Conservation (phyloP, 139 green algal species). For the Deuterostichococcus epilithicus region DNA sequence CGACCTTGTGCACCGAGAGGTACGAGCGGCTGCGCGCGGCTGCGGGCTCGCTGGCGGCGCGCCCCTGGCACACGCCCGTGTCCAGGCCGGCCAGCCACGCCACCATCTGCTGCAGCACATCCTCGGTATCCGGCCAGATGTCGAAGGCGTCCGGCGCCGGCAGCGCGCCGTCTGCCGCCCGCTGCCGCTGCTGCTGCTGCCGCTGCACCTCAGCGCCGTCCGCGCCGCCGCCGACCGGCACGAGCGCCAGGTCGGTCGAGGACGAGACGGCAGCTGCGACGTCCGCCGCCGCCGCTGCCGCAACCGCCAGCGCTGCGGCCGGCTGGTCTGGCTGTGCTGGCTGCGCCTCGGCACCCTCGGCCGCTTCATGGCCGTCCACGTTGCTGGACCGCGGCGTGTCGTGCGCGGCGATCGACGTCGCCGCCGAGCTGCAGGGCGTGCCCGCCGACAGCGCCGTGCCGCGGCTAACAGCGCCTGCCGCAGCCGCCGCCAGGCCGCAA, state of each 20-base stretch:
- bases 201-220: not conserved
- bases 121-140: conserved; percentile 18
- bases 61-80: conserved; percentile 13
- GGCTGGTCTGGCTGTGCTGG: conserved; percentile 2
- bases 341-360: not conserved
- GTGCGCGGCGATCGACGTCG: not conserved
- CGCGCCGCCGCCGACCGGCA: too few relatives aligned
- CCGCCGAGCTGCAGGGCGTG: not conserved
- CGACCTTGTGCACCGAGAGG: conserved; percentile 16
- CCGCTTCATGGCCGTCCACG: not conserved
- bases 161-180: not conserved
- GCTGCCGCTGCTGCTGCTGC: conserved; percentile 5
- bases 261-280: not conserved
- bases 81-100: conserved; percentile 29
- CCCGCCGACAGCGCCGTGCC: not conserved
- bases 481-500: not conserved
- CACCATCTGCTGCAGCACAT: conserved; percentile 44
- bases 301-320: not conserved
- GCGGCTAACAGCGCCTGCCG: not conserved
- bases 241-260: not conserved
- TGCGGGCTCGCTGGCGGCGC: not conserved
- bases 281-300: not conserved
- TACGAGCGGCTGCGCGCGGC: not conserved
- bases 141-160: not conserved
- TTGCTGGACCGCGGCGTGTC: not conserved